Base-by-base conservation (phyloP, 2,329 filamentous ascomycete species). In the Xylariaceae sp. region DNA sequence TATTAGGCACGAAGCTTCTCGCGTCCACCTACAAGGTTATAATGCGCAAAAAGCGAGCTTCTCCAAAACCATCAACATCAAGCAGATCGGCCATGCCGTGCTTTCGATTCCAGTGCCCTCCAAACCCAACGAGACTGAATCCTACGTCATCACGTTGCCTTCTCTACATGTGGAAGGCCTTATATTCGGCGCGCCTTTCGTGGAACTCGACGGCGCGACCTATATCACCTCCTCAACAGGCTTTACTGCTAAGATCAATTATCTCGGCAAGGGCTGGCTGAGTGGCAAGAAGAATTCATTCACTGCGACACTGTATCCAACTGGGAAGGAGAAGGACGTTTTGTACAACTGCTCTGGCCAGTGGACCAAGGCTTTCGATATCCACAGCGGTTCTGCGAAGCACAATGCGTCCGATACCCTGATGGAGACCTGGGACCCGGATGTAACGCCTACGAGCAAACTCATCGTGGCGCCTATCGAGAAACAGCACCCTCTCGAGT, bases 401-500 rank as follows among this genome's bases (percentile, higher is more conserved):
- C 54, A 60, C 49, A 73, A 70, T 52, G 68, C 67, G 16, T 45
- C 67, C 17, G 68, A 67, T 49, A 73, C 65, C 19, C 61, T 73
- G 11, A 69, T 77, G 5, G 65, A 71, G 9, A 65, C 58, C 0
- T 81, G 78, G 77, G 70, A 78, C 62, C 78, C 78, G 9, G 63
- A 71, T 43, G 54, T 46, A 12, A 59, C 29, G 26, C 63, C 58
- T 3, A 59, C 46, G 36, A 65, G 63, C 53, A 61, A 68, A 53
- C 68, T 79, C 26, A 70, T 71, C 2, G 64, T 78, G 1, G 67
- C 64, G 3, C 83, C 87, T 0, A 67, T 90, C 6, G 86, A 89
- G 34, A 73, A 88, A 57, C 91, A 96, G 75, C 90, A 94, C 62
- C 83, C 89, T 1, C 87, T 91, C 68, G 92, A 96, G 76, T 90